These are phyloP conservation scores for Cladosporium sp. DNA, from an alignment of 2,329 filamentous ascomycete species.

Conservation along the genomic window DNA sequence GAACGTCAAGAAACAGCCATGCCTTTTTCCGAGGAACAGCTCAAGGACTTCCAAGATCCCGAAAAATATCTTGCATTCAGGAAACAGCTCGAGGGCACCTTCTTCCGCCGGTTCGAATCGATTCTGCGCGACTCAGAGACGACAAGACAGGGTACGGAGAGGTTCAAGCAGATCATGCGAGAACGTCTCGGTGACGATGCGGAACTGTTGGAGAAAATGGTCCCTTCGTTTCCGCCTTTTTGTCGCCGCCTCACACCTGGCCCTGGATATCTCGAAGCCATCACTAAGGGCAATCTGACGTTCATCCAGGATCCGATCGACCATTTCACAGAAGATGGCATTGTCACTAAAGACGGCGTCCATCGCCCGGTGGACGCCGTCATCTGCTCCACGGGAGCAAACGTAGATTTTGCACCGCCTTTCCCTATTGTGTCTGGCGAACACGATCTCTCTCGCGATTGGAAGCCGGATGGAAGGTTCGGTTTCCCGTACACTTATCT, in stretches of 20 bases:
- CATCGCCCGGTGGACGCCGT: constrained; percentile 39
- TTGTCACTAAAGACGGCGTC: constrained; percentile 38
- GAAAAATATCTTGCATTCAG: constrained; percentile 52
- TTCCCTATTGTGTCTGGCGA: constrained; percentile 27
- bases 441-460: constrained; percentile 27
- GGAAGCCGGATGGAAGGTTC: constrained; percentile 31
- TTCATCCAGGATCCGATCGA: constrained; percentile 40
- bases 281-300: constrained; percentile 43
- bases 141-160: constrained; percentile 30
- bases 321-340: constrained; percentile 35
- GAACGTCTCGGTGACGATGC: constrained; percentile 32
- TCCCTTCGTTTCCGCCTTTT: constrained; percentile 42
- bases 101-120: constrained; percentile 51
- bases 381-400: constrained; percentile 42
- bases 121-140: constrained; percentile 37
- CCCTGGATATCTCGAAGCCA: constrained; percentile 50
- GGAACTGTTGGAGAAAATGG: constrained; percentile 37
- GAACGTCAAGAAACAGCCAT: constrained; percentile 54
- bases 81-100: constrained; percentile 48
- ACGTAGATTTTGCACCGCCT: constrained; percentile 31
- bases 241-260: constrained; percentile 43
- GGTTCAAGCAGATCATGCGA: constrained; percentile 39
- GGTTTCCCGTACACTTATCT: constrained; percentile 29
- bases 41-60: constrained; percentile 57
- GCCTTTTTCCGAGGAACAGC: constrained; percentile 50